These are phyloP conservation scores for Kwoniella dendrophila DNA, from an alignment of 768 basidiomycete species.

Conservation along the genomic window DNA sequence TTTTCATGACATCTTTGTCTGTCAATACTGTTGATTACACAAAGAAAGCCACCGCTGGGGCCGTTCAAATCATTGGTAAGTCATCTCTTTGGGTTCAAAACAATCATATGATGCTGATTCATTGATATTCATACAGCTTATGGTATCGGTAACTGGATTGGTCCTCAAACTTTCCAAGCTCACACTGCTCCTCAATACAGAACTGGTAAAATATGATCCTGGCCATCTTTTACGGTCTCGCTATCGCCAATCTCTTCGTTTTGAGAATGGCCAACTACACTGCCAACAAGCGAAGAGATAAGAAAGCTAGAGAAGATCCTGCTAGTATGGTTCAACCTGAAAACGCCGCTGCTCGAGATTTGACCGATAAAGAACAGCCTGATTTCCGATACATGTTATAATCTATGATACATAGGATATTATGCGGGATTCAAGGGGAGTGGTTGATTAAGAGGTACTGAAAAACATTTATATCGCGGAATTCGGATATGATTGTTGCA, in stretches of 20 bases:
- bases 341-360: conserved; percentile 24
- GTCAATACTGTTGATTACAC: conserved; percentile 34
- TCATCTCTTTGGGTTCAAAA: not conserved
- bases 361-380: conserved; percentile 36
- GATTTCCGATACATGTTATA: conserved; percentile 33
- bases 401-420: too few species aligned
- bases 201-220: conserved; percentile 20
- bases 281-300: conserved; percentile 35
- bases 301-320: conserved; percentile 9
- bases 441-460: not conserved
- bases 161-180: conserved; percentile 33
- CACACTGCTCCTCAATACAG: conserved; percentile 24
- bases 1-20: conserved; percentile 25
- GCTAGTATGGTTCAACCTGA: conserved; percentile 20
- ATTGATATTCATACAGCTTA: conserved; percentile 23
- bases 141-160: conserved; percentile 27
- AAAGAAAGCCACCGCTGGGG: conserved; percentile 33
- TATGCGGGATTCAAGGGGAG: not conserved
- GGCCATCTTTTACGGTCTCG: conserved; percentile 30
- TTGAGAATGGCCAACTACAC: conserved; percentile 25
- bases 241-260: conserved; percentile 19
- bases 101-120: conserved; percentile 18
- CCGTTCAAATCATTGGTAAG: conserved; percentile 32
- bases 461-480: too few species aligned
- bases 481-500: too few species aligned